Evolutionary conservation across 2,329 filamentous ascomycete species (phyloP).

Genomic region (Byssothecium circinans): DNA sequence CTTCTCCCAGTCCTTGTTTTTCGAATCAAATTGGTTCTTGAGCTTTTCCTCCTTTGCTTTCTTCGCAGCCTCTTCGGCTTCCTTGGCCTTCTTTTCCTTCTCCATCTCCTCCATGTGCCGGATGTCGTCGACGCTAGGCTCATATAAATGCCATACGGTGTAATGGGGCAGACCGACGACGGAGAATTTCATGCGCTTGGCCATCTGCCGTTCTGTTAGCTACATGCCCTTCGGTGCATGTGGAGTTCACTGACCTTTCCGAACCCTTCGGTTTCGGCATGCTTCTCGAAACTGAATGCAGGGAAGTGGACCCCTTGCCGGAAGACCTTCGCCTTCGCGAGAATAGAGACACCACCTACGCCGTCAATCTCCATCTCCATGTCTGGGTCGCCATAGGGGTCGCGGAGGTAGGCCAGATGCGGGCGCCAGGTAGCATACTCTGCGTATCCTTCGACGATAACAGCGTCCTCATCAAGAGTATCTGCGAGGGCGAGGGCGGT

Average conservation of each 20-base stretch:
- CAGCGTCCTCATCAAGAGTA: conserved; percentile 93
- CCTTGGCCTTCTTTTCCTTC: conserved; percentile 74
- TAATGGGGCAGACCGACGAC: conserved; percentile 96
- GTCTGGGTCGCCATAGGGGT: conserved; percentile 95
- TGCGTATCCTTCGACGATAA: conserved; percentile 98
- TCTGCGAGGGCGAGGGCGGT: conserved; percentile 92
- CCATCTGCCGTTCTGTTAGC: conserved; percentile 69
- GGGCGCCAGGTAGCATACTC: conserved; percentile 99
- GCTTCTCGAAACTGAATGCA: conserved; percentile 97
- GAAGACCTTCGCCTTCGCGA: conserved; percentile 95
- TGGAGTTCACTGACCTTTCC: conserved; percentile 72
- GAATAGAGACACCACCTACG: conserved; percentile 93
- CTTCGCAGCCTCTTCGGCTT: conserved; percentile 76
- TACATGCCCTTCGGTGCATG: not conserved
- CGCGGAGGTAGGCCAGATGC: conserved; percentile 92
- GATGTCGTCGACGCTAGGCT: conserved; percentile 96
- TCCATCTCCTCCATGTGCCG: conserved; percentile 99
- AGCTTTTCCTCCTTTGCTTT: conserved; percentile 75
- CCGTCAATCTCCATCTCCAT: conserved; percentile 99
- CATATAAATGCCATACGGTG: conserved; percentile 99
- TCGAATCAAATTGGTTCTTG: conserved; percentile 76
- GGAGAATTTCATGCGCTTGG: conserved; percentile 91
- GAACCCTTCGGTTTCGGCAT: conserved; percentile 97
- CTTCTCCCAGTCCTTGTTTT: conserved; percentile 81
- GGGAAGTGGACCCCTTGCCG: conserved; percentile 95